A percentile compares a stretch with the other conserved stretches of the same genome.
phyloP scores from a whole-genome alignment of 768 basidiomycete species.

The Leucocoprinus sp. region DNA sequence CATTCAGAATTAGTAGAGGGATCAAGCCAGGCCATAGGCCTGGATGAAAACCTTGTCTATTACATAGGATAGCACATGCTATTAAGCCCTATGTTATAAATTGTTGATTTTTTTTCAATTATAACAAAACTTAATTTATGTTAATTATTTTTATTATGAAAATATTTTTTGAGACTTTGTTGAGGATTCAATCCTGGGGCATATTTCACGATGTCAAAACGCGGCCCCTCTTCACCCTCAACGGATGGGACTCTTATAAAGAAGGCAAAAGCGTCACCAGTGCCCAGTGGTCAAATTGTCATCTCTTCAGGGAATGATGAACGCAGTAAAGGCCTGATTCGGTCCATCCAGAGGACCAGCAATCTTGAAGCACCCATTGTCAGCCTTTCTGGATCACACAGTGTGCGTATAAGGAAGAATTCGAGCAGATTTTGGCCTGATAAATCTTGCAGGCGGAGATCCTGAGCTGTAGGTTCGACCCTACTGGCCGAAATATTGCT shows the following conservation, averaged over 20 bases:
- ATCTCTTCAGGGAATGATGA: constrained; percentile 73
- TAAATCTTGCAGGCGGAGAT: constrained; percentile 47
- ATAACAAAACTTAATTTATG: too few species aligned
- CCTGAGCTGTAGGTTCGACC: constrained; percentile 87
- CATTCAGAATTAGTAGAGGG: too few species aligned
- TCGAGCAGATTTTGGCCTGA: constrained; percentile 17
- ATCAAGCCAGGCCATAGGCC: too few species aligned
- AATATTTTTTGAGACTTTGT: too few species aligned
- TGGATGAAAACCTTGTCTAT: too few species aligned
- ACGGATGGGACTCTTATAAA: constrained; percentile 44
- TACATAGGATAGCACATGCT: too few species aligned
- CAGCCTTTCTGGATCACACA: constrained; percentile 80
- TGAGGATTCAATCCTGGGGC: too few species aligned
- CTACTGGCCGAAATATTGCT: constrained; percentile 88
- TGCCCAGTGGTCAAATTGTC: constrained; percentile 54
- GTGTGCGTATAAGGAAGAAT: too few species aligned
- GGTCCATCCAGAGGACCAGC: constrained; percentile 88
- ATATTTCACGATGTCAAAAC: constrained; percentile 68
- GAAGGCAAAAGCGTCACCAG: constrained; percentile 45
- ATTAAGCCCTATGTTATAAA: too few species aligned
- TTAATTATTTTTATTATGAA: too few species aligned
- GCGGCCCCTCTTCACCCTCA: constrained; percentile 51
- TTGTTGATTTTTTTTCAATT: too few species aligned
- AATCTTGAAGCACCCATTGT: constrained; percentile 91
- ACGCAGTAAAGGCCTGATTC: constrained; percentile 68